A percentile compares a stretch with the other conserved stretches of the same genome.
These are phyloP conservation scores for Epichloe coenophiala DNA, from an alignment of 2,329 filamentous ascomycete genomes.

Conservation along the genomic window DNA sequence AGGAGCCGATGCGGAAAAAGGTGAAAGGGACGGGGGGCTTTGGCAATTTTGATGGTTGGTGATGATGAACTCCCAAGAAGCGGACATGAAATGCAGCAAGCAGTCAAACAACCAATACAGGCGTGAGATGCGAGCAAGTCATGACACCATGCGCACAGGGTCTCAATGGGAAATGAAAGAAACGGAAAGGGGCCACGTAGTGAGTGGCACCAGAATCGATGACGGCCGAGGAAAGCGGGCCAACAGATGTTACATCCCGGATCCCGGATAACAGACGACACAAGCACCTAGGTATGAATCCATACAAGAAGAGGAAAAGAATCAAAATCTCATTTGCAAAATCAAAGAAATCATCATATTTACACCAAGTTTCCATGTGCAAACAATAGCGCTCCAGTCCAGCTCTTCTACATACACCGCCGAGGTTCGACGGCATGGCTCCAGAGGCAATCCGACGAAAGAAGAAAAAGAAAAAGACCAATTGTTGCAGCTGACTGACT, in stretches of 20 bases:
- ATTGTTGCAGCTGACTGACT: too few species aligned
- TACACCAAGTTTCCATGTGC: not conserved
- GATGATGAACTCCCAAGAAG: constrained; percentile 12
- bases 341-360: not conserved
- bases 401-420: not conserved
- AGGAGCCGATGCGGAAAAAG: constrained; percentile 73
- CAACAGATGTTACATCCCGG: not conserved
- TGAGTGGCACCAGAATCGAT: not conserved
- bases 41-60: constrained; percentile 93
- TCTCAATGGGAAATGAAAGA: too few species aligned
- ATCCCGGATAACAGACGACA: not conserved
- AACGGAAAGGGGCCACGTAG: too few species aligned
- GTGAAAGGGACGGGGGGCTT: constrained; percentile 61
- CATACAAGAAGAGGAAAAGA: too few species aligned
- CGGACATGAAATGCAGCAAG: not conserved
- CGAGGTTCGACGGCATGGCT: not conserved
- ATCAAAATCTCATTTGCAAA: too few species aligned
- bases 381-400: not conserved
- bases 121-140: too few species aligned
- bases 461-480: not conserved
- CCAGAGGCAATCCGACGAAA: not conserved
- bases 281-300: too few species aligned
- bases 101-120: not conserved
- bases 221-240: not conserved
- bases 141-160: too few species aligned